Evolutionary conservation across 306 rosid genomes (phyloP).

Genomic region (Cercis canadensis): DNA sequence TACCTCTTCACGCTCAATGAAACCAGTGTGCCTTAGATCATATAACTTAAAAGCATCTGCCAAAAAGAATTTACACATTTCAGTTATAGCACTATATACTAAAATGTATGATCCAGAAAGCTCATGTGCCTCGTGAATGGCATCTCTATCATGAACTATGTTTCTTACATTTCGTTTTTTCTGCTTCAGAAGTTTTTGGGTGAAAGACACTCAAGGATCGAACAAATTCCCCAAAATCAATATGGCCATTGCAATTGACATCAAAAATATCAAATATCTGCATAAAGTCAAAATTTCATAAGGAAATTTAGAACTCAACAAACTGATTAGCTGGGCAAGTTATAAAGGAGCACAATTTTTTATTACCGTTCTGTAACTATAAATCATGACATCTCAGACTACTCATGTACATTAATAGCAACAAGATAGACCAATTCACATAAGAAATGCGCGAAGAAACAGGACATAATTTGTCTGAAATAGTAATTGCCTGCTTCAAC

Average conservation of each 20-base stretch:
- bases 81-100: too few relatives aligned
- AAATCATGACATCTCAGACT: background rate
- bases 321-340: background rate
- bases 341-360: slow-evolving; percentile 1
- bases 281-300: slow-evolving; percentile 7
- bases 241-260: slow-evolving; percentile 36
- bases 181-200: slow-evolving; percentile 38
- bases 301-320: background rate
- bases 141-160: background rate
- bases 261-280: slow-evolving; percentile 44
- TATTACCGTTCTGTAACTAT: too few relatives aligned
- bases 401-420: background rate
- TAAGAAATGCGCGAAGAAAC: too few relatives aligned
- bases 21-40: slow-evolving; percentile 42
- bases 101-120: too few relatives aligned
- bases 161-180: slow-evolving; percentile 37
- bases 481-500: background rate
- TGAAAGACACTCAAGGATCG: slow-evolving; percentile 42
- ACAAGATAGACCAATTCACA: slow-evolving; percentile 4
- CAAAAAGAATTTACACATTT: background rate
- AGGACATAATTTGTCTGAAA: too few relatives aligned
- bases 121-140: background rate
- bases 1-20: slow-evolving; percentile 41
- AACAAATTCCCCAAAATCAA: slow-evolving; percentile 40
- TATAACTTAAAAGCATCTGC: slow-evolving; percentile 42